Base-by-base conservation (phyloP, 2,329 filamentous ascomycete genomes). In the Colletotrichum liaoningense region DNA sequence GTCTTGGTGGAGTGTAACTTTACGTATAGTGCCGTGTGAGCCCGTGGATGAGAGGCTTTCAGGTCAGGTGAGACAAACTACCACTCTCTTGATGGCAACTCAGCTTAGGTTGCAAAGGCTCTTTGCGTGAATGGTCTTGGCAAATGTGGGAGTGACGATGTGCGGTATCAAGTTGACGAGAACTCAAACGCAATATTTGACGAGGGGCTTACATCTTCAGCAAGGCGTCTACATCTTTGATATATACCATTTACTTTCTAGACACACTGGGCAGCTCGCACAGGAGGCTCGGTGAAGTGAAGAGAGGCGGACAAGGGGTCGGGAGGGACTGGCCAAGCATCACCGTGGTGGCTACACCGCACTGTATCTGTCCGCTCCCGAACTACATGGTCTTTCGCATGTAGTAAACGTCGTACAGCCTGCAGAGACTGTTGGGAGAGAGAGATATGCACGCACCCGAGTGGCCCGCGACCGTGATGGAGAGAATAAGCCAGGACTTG, bases 351-450 rank as follows among this genome's bases (percentile, higher is more conserved):
- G 78, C 76, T 73, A 76, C 76, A 77, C 76, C 56, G 67, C 66
- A 64, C 73, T 78, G 78, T 75, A 67, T 46, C 71, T 77, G 68
- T 77, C 78, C 82, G 81, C 77, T 76, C 76, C 80, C 77, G 78
- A 77, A 81, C 80, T 79, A 80, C 77, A 80, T 82, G 76, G 78
- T 76, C 77, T 80, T 80, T 83, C 80, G 82, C 81, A 83, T 81
- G 80, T 71, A 66, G 59, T 28, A 65, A 60, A 59, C 74, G 75
- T 71, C 33, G 35, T 33, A 67, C 71, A 64, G 24, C 54, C 62
- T 46, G 64, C 63, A 67, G 70, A 71, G 55, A 35, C 5, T 35
- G 52, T 67, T 62, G 73, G 54, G 9, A 19, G 16, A 38, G 52
- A 35, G 11, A 55, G 6, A 57, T n/a, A 56, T 75, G 74, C 72